phyloP scores from a whole-genome alignment of 305 asterid species.

The Petunia hybrid region DNA sequence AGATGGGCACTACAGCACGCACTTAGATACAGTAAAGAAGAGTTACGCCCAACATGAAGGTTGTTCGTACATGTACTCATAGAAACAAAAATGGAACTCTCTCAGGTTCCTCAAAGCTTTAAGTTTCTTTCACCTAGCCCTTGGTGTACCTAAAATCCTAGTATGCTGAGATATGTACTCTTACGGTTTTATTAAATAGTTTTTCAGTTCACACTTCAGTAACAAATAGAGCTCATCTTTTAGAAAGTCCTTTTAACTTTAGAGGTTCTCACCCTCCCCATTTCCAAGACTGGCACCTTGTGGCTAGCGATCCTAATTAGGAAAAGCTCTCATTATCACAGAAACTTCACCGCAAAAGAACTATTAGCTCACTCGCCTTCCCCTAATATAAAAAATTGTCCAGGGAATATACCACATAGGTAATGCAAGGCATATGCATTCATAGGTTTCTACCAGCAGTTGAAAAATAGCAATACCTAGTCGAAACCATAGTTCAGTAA shows the following conservation, averaged over 20 bases:
- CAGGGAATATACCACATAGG: neutral
- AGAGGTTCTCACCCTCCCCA: neutral
- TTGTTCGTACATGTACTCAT: neutral
- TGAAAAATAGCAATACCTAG: neutral
- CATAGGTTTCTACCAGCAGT: neutral
- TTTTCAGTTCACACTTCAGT: neutral
- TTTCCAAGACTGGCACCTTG: neutral
- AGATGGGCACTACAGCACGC: neutral
- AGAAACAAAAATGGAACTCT: neutral
- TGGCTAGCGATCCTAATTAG: neutral
- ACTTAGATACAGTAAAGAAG: neutral
- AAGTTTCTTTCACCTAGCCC: neutral
- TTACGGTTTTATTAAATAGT: neutral
- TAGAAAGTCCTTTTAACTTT: neutral
- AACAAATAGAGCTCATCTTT: neutral
- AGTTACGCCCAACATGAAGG: neutral
- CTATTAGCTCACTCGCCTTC: neutral
- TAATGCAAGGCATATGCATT: neutral
- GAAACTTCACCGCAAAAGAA: neutral
- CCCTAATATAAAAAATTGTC: neutral
- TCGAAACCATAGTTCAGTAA: neutral
- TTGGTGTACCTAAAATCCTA: slow-evolving; percentile 11
- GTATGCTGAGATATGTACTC: neutral
- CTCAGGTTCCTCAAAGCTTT: neutral
- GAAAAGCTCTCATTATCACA: neutral